Base-by-base conservation (phyloP, 2,329 filamentous ascomycete species). In the Beauveria pseudobassiana region DNA sequence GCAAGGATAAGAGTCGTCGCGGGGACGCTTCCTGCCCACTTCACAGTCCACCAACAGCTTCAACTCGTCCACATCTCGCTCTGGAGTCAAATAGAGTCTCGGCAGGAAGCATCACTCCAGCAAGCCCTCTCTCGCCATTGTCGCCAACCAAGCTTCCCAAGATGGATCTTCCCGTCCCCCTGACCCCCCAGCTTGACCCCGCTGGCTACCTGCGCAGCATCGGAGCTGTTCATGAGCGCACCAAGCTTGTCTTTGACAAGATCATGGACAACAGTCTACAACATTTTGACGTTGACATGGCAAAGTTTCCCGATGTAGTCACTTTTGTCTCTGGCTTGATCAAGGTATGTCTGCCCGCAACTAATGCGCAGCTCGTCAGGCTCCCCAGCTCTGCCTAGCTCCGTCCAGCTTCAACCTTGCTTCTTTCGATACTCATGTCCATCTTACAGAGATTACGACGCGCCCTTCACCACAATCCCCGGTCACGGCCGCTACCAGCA, bases 281-380 rank as follows among this genome's bases (percentile, higher is more conserved):
- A 67, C 93, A 97, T 73, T 97, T 97, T 69, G 88, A 90, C 66
- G 91, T 96, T 53, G 93, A 97, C 74, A 86, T 93, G 81, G 76
- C 75, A 75, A 96, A 93, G 75, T 93, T 96, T 72, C 76, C 81
- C 51, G 89, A 93, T 66, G 93, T 93, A 1, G 91, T 93, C 16
- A 83, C 83, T 50, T 96, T 96, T 72, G 89, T 96, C 10, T 87
- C 93, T n/a, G 87, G 89, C 46, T 93, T 97, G 65, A 96, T 97
- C 79, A 96, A 96, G 88, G 92, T 93, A 78, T 67, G 81, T 70
- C 24, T 16, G 9, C 26, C 49, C 22, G 28, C 30, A 42, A 34
- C 26, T 24, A n/a, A 30, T 18, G 24, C 26, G 14, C 22, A 30
- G 42, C 6, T n/a, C 22, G 12, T 6, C 40, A 10, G 34, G 50